Conservation (phyloP, 305 asterid genomes). For the Fraxinus latifolia region DNA sequence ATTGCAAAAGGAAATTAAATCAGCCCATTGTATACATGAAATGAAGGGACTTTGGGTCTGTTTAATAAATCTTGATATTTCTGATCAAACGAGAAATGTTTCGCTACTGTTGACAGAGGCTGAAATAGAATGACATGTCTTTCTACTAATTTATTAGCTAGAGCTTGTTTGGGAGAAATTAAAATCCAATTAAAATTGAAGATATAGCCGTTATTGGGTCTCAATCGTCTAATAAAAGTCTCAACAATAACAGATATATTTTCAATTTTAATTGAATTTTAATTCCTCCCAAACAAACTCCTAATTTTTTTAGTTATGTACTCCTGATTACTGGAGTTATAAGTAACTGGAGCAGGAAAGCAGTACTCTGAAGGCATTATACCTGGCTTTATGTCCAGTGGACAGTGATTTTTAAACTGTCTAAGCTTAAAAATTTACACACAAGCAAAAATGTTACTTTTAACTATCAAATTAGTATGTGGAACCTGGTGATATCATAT, state of each 20-base stretch:
- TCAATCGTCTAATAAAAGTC: too few relatives aligned
- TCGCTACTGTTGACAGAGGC: not conserved
- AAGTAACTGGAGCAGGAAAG: not conserved
- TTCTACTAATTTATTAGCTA: not conserved
- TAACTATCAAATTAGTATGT: not conserved
- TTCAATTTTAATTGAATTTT: too few relatives aligned
- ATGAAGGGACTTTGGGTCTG: not conserved
- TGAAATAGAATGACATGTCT: not conserved
- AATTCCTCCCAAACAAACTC: too few relatives aligned
- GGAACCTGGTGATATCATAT: not conserved
- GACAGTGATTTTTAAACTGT: not conserved
- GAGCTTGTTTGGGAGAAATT: too few relatives aligned
- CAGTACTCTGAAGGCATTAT: not conserved
- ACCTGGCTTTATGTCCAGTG: not conserved
- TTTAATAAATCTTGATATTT: conserved; percentile 1
- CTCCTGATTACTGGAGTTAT: not conserved
- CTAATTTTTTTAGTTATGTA: not conserved
- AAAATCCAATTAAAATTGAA: too few relatives aligned
- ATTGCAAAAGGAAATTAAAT: not conserved
- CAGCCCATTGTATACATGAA: not conserved
- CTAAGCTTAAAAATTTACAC: not conserved
- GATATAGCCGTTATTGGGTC: too few relatives aligned
- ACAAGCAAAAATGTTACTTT: not conserved
- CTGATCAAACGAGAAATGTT: not conserved
- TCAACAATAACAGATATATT: too few relatives aligned